These are phyloP conservation scores for Apiotrichum veenhuisii DNA, from an alignment of 1,284 basidiomycete genomes.

Conservation along the genomic window DNA sequence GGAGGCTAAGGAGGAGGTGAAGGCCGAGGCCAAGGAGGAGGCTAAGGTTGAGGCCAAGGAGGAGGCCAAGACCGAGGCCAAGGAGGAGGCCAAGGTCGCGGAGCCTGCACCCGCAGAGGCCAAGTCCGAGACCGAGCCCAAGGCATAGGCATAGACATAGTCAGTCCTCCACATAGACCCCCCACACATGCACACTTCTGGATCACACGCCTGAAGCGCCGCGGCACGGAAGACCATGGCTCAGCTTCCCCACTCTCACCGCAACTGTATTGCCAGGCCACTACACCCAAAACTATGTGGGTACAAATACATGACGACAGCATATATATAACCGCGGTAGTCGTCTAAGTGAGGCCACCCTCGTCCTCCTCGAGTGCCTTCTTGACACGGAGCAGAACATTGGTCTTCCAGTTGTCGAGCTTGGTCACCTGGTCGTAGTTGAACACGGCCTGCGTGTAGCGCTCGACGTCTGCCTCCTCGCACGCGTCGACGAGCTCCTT, in stretches of 20 bases:
- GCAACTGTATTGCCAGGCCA: too few relatives aligned
- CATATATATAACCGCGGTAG: neutral
- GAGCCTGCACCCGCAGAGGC: neutral
- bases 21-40: constrained; percentile 1
- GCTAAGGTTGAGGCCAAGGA: constrained; percentile 6
- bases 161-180: constrained; percentile 4
- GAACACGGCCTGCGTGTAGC: constrained; percentile 64
- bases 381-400: constrained; percentile 82
- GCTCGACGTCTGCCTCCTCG: constrained; percentile 71
- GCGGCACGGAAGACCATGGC: too few relatives aligned
- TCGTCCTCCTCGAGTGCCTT: constrained; percentile 63
- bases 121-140: constrained; percentile 1
- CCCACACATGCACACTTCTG: constrained; percentile 3
- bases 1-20: neutral
- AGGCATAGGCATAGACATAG: constrained; percentile 12
- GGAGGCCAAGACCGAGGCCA: neutral
- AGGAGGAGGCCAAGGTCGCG: neutral
- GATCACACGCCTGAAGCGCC: too few relatives aligned
- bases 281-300: neutral
- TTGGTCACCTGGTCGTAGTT: constrained; percentile 85
- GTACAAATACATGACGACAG: constrained; percentile 8
- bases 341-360: constrained; percentile 52
- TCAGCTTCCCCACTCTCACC: too few relatives aligned
- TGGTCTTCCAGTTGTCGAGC: constrained; percentile 93
- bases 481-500: constrained; percentile 70